These are phyloP conservation scores for Aureobasidium sp. DNA, from an alignment of 2,329 filamentous ascomycete species.

Conservation along the genomic window DNA sequence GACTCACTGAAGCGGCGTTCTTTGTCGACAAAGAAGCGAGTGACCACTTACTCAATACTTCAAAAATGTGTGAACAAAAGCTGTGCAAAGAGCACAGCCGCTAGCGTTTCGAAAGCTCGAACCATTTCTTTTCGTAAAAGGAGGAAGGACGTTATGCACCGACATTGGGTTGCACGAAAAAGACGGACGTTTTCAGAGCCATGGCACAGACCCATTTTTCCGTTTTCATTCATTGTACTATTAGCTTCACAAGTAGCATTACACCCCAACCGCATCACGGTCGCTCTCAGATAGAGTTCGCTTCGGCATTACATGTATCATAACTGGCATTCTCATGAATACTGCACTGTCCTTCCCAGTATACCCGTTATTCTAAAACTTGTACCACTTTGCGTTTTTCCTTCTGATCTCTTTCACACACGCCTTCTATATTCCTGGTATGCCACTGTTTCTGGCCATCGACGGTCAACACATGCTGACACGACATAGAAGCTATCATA, in stretches of 20 bases:
- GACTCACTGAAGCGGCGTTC: background rate
- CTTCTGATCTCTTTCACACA: constrained; percentile 43
- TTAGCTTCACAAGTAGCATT: background rate
- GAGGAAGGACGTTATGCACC: too few species aligned
- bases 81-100: background rate
- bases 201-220: too few species aligned
- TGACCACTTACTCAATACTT: background rate
- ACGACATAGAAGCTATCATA: constrained; percentile 38
- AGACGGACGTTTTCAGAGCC: too few species aligned
- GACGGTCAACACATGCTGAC: constrained; percentile 7
- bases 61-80: background rate
- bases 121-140: background rate
- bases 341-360: too few species aligned
- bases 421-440: constrained; percentile 83
- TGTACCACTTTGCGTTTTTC: constrained; percentile 28
- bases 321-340: background rate
- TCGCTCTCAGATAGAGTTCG: background rate
- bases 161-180: too few species aligned
- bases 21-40: background rate
- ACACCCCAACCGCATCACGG: background rate
- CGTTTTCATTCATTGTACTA: background rate
- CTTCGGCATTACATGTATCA: background rate
- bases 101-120: background rate
- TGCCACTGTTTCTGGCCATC: background rate
- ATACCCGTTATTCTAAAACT: too few species aligned